These are phyloP conservation scores for Saccharomyces hybrid DNA, from an alignment of 1,139 yeast genomes.

Conservation along the genomic window DNA sequence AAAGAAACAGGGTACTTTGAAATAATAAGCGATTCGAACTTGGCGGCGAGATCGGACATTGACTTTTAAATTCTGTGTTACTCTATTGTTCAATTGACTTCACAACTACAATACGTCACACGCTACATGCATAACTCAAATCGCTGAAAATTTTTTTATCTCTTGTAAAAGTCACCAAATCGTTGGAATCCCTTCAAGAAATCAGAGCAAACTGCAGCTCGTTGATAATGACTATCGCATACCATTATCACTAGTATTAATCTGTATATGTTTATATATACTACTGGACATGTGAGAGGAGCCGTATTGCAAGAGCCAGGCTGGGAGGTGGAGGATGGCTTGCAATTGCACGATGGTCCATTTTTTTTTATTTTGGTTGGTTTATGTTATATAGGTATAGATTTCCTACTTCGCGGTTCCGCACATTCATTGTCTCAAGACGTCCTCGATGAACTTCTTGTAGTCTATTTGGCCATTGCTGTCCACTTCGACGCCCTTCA, in stretches of 20 bases:
- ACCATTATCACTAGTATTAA: neutral
- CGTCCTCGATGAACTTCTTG: conserved; percentile 87
- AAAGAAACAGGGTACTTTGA: conserved; percentile 30
- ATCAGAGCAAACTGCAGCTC: neutral
- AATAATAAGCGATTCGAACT: conserved; percentile 38
- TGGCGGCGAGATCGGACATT: conserved; percentile 40
- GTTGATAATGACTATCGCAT: neutral
- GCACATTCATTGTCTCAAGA: conserved; percentile 61
- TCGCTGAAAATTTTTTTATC: neutral
- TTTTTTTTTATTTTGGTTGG: neutral
- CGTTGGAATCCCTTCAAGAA: neutral
- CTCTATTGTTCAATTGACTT: neutral
- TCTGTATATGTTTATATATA: neutral
- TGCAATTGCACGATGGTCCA: neutral
- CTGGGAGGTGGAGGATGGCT: neutral
- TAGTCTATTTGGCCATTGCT: conserved; percentile 93
- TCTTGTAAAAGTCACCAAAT: neutral
- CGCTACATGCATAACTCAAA: neutral
- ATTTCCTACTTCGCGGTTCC: neutral
- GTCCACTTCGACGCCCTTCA: conserved; percentile 90
- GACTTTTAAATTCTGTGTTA: neutral
- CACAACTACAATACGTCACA: neutral
- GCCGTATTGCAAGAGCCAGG: no score
- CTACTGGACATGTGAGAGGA: no score
- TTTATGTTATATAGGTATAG: neutral